A percentile compares a stretch with the other conserved stretches of the same genome.
phyloP scores from a whole-genome alignment of 805 yeast genomes.

The Cyberlindnera veronae region DNA sequence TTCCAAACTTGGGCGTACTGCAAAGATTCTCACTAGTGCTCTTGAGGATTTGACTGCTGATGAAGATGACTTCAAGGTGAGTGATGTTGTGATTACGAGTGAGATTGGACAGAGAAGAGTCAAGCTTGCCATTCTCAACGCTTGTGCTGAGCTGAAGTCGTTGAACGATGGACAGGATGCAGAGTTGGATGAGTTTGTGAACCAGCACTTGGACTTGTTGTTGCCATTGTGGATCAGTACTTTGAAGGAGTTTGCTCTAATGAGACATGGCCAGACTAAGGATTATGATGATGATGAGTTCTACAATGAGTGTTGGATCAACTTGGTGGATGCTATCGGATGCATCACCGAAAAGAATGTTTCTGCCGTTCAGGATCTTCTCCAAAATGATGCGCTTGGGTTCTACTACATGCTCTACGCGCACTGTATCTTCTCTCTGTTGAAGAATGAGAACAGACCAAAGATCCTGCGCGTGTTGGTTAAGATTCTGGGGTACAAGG shows the following conservation, averaged over 20 bases:
- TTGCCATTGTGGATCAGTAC: slow-evolving; percentile 78
- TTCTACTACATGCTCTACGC: slow-evolving; percentile 81
- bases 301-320: slow-evolving; percentile 68
- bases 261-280: slow-evolving; percentile 38
- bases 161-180: slow-evolving; percentile 29
- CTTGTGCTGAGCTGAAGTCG: slow-evolving; percentile 66
- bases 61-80: slow-evolving; percentile 42
- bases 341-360: slow-evolving; percentile 53
- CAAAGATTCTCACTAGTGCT: slow-evolving; percentile 61
- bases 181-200: slow-evolving; percentile 46
- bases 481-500: slow-evolving; percentile 52
- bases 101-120: slow-evolving; percentile 42
- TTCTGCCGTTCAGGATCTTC: slow-evolving; percentile 39
- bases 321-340: slow-evolving; percentile 72
- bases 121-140: slow-evolving; percentile 57
- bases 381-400: slow-evolving; percentile 55
- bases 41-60: slow-evolving; percentile 49
- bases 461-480: slow-evolving; percentile 48
- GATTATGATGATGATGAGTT: slow-evolving; percentile 41
- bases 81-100: slow-evolving; percentile 49
- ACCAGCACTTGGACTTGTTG: slow-evolving; percentile 55
- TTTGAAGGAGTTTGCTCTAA: slow-evolving; percentile 67
- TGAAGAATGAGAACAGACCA: slow-evolving; percentile 34
- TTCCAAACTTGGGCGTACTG: slow-evolving; percentile 48
- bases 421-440: slow-evolving; percentile 74